Evolutionary conservation across 2,329 filamentous ascomycete species (phyloP), one percentile per base, ranked within the genome.

Genomic region (Ophiostoma pallidulum): DNA sequence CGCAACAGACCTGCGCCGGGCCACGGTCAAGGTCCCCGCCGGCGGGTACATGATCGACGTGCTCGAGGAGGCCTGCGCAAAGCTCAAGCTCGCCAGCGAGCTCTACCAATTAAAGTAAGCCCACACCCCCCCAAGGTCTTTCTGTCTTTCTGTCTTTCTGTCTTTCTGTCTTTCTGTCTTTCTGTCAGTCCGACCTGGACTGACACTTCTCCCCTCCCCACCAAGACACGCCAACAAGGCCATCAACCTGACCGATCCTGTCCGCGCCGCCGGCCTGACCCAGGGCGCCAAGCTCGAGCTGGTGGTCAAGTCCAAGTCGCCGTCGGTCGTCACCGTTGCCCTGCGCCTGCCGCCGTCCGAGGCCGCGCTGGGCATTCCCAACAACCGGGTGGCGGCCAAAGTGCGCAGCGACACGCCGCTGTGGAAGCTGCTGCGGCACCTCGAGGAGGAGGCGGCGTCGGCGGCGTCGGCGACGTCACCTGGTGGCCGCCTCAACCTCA

Each of bases 211-310:
- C 19, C 28, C 14, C 18, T 5, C 18, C 20, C 37, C 19, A 18
- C 3, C 26, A 49, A 89, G 85, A 59, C 72, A 90, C 64, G 89
- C 88, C 62, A 86, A 91, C 65, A 95, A 91, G 61, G 73, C 79
- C 29, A 71, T 98, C 50, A 89, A 96, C 59, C 76, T 98, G 8
- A 91, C 89, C 7, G 75, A 88, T 48, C 84, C 86, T 36, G 87
- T 90, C 62, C 82, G 91, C 41, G 79, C 91, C 24, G 84, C 89
- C 5, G 87, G 89, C 42, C 81, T 98, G 6, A 73, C 77, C 12
- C 78, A 86, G 32, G 92, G 92, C 52, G 91, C 92, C 50, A 94
- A 94, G 62, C 79, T 98, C 50, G 90, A 97, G 61, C 84, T 98
- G 42, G 84, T 96, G 19, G 82, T 87, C 60, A 82, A 84, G 50